Percentiles rank a stretch among this genome's conserved stretches.
Conservation (phyloP, 352 stramenopile species). For the Pythium pyrilobum region DNA sequence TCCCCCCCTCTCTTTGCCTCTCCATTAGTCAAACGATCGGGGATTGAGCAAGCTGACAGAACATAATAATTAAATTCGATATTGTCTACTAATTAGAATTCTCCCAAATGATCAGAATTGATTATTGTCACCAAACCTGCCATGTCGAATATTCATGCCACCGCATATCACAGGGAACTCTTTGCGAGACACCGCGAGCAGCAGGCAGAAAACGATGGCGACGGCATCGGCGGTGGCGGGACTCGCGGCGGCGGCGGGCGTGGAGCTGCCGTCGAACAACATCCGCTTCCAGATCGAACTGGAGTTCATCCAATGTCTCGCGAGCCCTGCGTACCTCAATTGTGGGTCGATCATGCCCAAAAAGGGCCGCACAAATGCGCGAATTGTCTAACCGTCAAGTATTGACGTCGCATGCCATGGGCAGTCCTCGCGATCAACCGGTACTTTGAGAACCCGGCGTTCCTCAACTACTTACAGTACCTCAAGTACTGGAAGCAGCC, state of each 20-base stretch:
- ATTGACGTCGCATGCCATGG: neutral
- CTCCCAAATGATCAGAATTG: too few species aligned
- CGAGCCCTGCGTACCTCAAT: conserved; percentile 87
- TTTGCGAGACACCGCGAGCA: too few species aligned
- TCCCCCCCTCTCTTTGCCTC: too few species aligned
- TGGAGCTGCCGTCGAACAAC: conserved; percentile 82
- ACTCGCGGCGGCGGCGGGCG: conserved; percentile 7
- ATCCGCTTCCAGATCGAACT: conserved; percentile 91
- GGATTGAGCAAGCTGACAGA: too few species aligned
- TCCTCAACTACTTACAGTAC: conserved; percentile 90
- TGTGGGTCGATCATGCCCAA: conserved; percentile 33
- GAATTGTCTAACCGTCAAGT: too few species aligned
- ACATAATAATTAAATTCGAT: too few species aligned
- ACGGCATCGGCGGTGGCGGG: conserved; percentile 5
- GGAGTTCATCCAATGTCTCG: conserved; percentile 91
- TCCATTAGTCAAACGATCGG: too few species aligned
- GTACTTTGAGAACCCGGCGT: conserved; percentile 88
- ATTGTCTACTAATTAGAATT: too few species aligned
- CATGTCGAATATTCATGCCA: too few species aligned
- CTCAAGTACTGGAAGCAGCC: conserved; percentile 92
- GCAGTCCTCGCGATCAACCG: conserved; percentile 86
- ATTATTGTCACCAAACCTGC: too few species aligned
- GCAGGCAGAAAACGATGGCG: conserved; percentile 4
- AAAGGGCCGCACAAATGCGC: too few species aligned
- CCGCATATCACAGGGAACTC: too few species aligned